These are phyloP conservation scores for Trichothecium roseum DNA, from an alignment of 2,329 filamentous ascomycete species.

Conservation along the genomic window DNA sequence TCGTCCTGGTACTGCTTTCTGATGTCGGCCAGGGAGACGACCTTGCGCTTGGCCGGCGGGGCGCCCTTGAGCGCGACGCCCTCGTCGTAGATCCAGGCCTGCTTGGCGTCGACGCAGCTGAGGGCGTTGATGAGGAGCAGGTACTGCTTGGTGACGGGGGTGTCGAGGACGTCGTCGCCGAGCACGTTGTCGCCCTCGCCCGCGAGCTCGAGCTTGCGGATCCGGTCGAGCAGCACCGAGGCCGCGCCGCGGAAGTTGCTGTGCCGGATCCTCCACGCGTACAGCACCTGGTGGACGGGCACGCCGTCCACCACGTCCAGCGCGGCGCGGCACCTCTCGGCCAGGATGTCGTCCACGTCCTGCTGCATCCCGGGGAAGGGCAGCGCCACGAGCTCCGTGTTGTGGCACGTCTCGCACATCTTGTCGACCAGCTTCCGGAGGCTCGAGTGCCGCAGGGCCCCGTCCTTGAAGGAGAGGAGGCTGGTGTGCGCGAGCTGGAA, in stretches of 20 bases:
- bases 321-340: slow-evolving; percentile 58
- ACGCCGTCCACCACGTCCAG: slow-evolving; percentile 56
- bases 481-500: slow-evolving; percentile 78
- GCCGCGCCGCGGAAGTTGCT: slow-evolving; percentile 78
- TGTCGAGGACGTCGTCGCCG: slow-evolving; percentile 48
- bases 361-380: slow-evolving; percentile 70
- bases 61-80: slow-evolving; percentile 13
- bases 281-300: slow-evolving; percentile 84
- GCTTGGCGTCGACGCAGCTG: slow-evolving; percentile 67
- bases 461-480: slow-evolving; percentile 61
- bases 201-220: slow-evolving; percentile 49
- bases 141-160: slow-evolving; percentile 63
- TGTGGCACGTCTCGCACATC: slow-evolving; percentile 59
- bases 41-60: slow-evolving; percentile 47
- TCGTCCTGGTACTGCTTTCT: slow-evolving; percentile 84
- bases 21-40: slow-evolving; percentile 78
- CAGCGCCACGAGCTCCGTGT: slow-evolving; percentile 59
- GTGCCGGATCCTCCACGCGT: slow-evolving; percentile 78
- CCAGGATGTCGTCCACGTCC: slow-evolving; percentile 69
- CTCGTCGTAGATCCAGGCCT: slow-evolving; percentile 65
- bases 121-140: slow-evolving; percentile 89
- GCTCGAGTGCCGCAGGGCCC: slow-evolving; percentile 59
- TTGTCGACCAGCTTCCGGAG: slow-evolving; percentile 59
- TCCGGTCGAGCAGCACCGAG: slow-evolving; percentile 49
- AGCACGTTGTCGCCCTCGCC: slow-evolving; percentile 48